Percentiles rank a stretch among this genome's conserved stretches.
Conservation (phyloP, 2,329 filamentous ascomycete genomes). For the Fusarium incarnatum region DNA sequence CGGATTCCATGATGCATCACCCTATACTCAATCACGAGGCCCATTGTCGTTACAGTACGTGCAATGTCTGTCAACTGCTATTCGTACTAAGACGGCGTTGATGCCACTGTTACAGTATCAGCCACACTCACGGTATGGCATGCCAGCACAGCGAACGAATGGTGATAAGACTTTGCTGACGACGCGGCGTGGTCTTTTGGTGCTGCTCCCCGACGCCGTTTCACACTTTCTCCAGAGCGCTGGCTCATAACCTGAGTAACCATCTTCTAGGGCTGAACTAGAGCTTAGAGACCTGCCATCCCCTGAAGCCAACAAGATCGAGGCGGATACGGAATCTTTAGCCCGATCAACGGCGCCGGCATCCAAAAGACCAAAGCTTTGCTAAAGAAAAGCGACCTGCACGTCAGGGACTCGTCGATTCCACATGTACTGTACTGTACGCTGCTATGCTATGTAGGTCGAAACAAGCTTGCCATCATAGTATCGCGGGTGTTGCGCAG, state of each 20-base stretch:
- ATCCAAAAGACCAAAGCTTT: constrained; percentile 21
- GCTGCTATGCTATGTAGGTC: constrained; percentile 29
- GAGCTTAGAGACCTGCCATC: constrained; percentile 30
- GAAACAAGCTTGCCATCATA: constrained; percentile 38
- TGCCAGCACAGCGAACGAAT: constrained; percentile 8
- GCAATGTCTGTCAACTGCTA: not conserved
- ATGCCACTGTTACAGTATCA: constrained; percentile 20
- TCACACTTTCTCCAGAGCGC: constrained; percentile 36
- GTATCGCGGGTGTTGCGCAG: constrained; percentile 44
- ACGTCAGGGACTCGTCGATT: constrained; percentile 44
- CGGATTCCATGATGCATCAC: constrained; percentile 17
- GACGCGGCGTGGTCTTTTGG: constrained; percentile 30
- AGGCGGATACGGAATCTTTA: constrained; percentile 37
- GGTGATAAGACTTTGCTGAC: constrained; percentile 7
- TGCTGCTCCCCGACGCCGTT: constrained; percentile 28
- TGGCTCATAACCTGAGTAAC: constrained; percentile 36
- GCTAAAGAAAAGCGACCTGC: constrained; percentile 40
- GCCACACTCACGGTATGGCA: constrained; percentile 21
- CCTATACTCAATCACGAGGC: constrained; percentile 22
- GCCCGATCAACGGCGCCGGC: constrained; percentile 41
- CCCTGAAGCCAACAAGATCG: constrained; percentile 35
- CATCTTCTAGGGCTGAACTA: constrained; percentile 46
- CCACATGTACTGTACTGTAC: constrained; percentile 33
- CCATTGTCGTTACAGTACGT: not conserved
- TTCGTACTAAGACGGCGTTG: not conserved